These are phyloP conservation scores for Pezicula radicicola DNA, from an alignment of 2,329 filamentous ascomycete species.

Conservation along the genomic window DNA sequence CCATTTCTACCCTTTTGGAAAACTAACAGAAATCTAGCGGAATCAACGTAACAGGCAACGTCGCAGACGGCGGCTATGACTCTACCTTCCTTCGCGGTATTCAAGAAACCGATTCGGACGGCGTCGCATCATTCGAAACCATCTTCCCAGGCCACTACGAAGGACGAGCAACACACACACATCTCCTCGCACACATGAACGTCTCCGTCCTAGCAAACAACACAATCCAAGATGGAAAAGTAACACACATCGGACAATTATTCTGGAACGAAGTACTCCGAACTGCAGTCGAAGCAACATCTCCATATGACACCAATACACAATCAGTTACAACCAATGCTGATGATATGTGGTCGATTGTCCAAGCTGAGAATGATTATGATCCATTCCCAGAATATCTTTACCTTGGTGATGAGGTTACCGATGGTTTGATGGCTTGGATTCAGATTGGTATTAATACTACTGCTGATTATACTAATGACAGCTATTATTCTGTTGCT, in stretches of 20 bases:
- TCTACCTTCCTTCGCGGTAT: conserved; percentile 33
- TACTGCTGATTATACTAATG: not conserved
- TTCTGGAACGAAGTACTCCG: conserved; percentile 62
- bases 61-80: conserved; percentile 12
- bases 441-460: conserved; percentile 39
- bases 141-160: conserved; percentile 41
- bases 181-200: conserved; percentile 26
- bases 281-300: conserved; percentile 41
- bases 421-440: conserved; percentile 53
- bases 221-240: conserved; percentile 45
- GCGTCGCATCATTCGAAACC: conserved; percentile 36
- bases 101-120: conserved; percentile 35
- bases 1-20: too few relatives aligned
- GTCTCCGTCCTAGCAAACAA: conserved; percentile 28
- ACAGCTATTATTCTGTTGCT: not conserved
- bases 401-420: conserved; percentile 48
- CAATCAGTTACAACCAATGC: conserved; percentile 44
- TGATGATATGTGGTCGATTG: conserved; percentile 43
- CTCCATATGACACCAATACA: conserved; percentile 44
- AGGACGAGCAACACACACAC: conserved; percentile 43
- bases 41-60: conserved; percentile 39
- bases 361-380: conserved; percentile 38
- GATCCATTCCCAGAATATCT: conserved; percentile 56
- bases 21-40: conserved; percentile 27
- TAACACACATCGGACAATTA: conserved; percentile 59